A percentile compares a stretch with the other conserved stretches of the same genome.
Conservation (phyloP, 2,329 filamentous ascomycete species). For the Aureobasidium sp. region DNA sequence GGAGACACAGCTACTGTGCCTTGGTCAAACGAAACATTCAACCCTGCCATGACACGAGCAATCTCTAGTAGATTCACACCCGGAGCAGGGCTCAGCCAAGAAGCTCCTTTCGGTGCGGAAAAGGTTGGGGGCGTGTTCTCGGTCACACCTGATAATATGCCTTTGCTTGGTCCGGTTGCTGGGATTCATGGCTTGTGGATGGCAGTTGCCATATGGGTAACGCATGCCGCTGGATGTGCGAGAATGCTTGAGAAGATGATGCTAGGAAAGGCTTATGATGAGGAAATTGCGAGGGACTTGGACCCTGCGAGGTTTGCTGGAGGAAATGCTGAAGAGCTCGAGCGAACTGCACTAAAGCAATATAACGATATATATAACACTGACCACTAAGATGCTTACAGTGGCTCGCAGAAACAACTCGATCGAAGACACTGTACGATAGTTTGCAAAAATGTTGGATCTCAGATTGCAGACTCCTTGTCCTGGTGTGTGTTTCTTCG, state of each 20-base stretch:
- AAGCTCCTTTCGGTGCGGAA: not conserved
- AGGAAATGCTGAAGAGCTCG: not conserved
- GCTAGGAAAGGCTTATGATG: not conserved
- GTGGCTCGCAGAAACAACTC: too few species aligned
- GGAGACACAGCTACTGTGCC: slow-evolving; percentile 18
- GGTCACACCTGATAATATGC: slow-evolving; percentile 29
- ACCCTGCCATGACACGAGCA: not conserved
- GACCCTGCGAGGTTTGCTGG: not conserved
- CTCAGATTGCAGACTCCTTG: too few species aligned
- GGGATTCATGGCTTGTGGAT: slow-evolving; percentile 22
- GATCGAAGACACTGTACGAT: too few species aligned
- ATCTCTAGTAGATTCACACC: not conserved
- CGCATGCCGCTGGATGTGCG: slow-evolving; percentile 27
- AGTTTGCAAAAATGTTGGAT: too few species aligned
- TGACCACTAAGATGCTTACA: not conserved
- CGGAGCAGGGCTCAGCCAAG: not conserved
- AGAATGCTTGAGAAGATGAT: slow-evolving; percentile 18
- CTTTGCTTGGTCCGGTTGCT: slow-evolving; percentile 24
- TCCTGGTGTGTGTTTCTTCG: too few species aligned
- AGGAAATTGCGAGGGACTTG: not conserved
- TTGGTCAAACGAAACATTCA: not conserved
- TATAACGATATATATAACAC: slow-evolving; percentile 1
- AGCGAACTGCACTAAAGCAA: not conserved
- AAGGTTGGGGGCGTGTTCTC: slow-evolving; percentile 26
- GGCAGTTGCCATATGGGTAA: slow-evolving; percentile 29